A percentile compares a stretch with the other conserved stretches of the same genome.
phyloP scores from a whole-genome alignment of 768 basidiomycete genomes.

The Phanerochaete sordida region DNA sequence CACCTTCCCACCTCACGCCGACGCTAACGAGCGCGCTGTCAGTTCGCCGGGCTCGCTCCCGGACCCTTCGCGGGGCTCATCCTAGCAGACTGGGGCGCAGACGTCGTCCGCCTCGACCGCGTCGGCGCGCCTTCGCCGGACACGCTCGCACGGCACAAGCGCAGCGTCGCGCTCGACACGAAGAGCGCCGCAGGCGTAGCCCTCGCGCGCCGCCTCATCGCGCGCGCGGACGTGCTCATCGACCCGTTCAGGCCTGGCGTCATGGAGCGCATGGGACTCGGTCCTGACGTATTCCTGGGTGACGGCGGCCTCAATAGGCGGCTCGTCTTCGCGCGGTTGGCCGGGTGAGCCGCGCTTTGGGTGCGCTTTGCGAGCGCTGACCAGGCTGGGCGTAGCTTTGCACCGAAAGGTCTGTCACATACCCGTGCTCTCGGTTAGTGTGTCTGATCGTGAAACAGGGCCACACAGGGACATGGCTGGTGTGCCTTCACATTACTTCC shows the following conservation, averaged over 20 bases:
- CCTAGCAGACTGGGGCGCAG: conserved; percentile 77
- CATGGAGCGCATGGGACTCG: conserved; percentile 72
- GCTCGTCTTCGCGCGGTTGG: conserved; percentile 72
- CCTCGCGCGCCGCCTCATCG: conserved; percentile 54
- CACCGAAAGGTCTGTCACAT: not conserved
- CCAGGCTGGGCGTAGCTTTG: not conserved
- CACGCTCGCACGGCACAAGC: conserved; percentile 67
- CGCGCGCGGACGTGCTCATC: conserved; percentile 73
- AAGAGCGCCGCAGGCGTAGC: conserved; percentile 57
- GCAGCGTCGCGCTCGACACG: conserved; percentile 67
- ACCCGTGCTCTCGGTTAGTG: not conserved
- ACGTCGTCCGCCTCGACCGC: conserved; percentile 71
- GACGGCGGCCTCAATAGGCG: conserved; percentile 52
- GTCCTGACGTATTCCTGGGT: conserved; percentile 65
- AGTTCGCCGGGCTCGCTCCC: conserved; percentile 84
- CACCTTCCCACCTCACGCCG: no score
- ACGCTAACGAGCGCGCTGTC: not conserved
- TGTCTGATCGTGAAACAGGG: conserved; percentile 35
- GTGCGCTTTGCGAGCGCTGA: not conserved
- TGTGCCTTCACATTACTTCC: conserved; percentile 21
- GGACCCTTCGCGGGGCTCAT: conserved; percentile 77
- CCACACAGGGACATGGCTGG: conserved; percentile 76
- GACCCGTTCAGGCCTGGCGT: conserved; percentile 85
- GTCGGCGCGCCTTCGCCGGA: conserved; percentile 38
- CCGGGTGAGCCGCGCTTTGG: conserved; percentile 48